phyloP scores from a whole-genome alignment of 2,329 filamentous ascomycete genomes.

The Penicillium sp. region DNA sequence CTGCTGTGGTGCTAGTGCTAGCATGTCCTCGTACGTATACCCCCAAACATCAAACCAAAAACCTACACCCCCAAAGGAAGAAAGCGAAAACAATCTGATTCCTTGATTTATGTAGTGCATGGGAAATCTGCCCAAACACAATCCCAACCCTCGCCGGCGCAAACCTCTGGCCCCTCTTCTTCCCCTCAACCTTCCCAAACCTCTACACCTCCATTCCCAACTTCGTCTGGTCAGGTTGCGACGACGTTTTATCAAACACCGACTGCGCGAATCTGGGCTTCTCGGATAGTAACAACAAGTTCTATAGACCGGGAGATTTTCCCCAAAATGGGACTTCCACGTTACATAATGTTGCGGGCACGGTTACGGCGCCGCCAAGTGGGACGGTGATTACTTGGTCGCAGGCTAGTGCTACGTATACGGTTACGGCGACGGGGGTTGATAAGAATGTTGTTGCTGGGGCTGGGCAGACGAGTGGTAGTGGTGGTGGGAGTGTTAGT shows the following conservation, averaged over 20 bases:
- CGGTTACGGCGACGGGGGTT: slow-evolving; percentile 43
- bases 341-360: slow-evolving; percentile 38
- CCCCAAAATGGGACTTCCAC: slow-evolving; percentile 39
- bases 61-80: too few species aligned
- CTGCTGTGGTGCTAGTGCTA: slow-evolving; percentile 46
- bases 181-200: slow-evolving; percentile 29
- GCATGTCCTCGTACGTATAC: slow-evolving; percentile 41
- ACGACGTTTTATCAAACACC: slow-evolving; percentile 22
- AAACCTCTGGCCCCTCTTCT: slow-evolving; percentile 30
- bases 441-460: slow-evolving; percentile 30
- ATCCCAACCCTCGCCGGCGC: slow-evolving; percentile 29
- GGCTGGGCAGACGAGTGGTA: neutral
- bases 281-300: slow-evolving; percentile 25
- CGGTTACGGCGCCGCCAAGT: slow-evolving; percentile 43
- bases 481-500: slow-evolving; percentile 13
- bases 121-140: slow-evolving; percentile 44
- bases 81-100: neutral
- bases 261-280: slow-evolving; percentile 33
- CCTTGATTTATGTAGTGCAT: slow-evolving; percentile 25
- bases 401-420: slow-evolving; percentile 41
- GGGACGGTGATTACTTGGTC: slow-evolving; percentile 46
- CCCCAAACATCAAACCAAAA: neutral
- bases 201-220: slow-evolving; percentile 26
- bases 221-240: slow-evolving; percentile 32
- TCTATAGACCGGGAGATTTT: slow-evolving; percentile 31